Evolutionary conservation across 352 stramenopile genomes (phyloP), one percentile per base, ranked within the genome.

Genomic region (Phytopythium delawarense): DNA sequence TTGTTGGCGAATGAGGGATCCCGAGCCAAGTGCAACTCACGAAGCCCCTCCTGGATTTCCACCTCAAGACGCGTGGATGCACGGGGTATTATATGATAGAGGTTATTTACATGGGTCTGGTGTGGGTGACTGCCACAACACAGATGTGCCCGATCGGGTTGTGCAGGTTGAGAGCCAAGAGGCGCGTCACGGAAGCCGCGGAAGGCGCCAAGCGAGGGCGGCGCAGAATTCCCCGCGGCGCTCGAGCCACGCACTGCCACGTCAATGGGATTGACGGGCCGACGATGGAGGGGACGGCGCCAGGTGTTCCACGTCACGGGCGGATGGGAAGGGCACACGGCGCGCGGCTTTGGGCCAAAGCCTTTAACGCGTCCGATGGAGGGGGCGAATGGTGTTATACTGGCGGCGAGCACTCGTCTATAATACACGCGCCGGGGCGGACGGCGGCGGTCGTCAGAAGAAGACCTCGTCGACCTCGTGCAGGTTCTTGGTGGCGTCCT

Each of bases 401-500:
- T 55, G 20, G 49, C 20, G 48, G 34, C 49, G 23, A 25, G 49
- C 25, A 20, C 25, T 7, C 25, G 21, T 30, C 46, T 30, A 53
- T 15, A 53, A 30, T 35, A 8, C 18, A 35, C 21, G 16, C 7
- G 46, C 45, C 45, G 7, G 5, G 13, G 44, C 23, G 12, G 51
- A 15, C 16, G 35, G 32, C 20, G n/a, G n/a, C 12, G 34, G 21
- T n/a, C n/a, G 32, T 52, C 44, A 53, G 53, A 87, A 87, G 62
- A 87, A 88, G 21, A 75, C 65, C 30, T 76, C 64, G 52, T 92
- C 78, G 44, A 94, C 65, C 67, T 92, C 83, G 51, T 85, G 69
- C 45, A 94, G 62, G 60, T 89, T 78, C 57, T 78, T 77, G 54
- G 75, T 57, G n/a, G 79, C 78, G 62, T 94, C 85, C 63, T 88